phyloP scores from a whole-genome alignment of 108 stramenopile genomes.

The Bacterosira constricta region DNA sequence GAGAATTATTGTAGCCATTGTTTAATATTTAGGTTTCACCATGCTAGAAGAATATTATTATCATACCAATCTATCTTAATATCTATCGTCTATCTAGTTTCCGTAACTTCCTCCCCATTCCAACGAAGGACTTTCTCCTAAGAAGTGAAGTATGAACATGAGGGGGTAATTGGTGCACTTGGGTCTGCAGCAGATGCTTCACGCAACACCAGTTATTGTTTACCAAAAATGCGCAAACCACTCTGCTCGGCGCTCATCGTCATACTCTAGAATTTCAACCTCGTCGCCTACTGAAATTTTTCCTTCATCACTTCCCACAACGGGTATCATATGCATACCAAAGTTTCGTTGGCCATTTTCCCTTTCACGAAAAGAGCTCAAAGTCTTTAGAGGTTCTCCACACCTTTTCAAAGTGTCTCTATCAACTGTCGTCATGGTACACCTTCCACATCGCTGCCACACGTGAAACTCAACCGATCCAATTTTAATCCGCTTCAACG shows the following conservation, averaged over 20 bases:
- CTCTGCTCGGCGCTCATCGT: slow-evolving; percentile 6
- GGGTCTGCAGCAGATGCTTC: too few relatives aligned
- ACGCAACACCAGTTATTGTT: too few relatives aligned
- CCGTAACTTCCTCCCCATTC: too few relatives aligned
- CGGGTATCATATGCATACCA: slow-evolving; percentile 57
- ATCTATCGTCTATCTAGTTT: too few relatives aligned
- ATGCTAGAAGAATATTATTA: too few relatives aligned
- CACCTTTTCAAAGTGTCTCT: slow-evolving; percentile 45
- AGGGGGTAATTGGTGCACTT: too few relatives aligned
- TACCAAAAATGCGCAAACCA: too few relatives aligned
- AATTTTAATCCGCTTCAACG: slow-evolving; percentile 46
- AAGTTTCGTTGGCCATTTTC: slow-evolving; percentile 52
- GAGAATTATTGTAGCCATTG: too few relatives aligned
- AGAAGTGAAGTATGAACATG: too few relatives aligned
- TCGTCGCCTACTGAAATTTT: background rate
- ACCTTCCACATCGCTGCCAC: slow-evolving; percentile 64
- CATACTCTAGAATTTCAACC: slow-evolving; percentile 9
- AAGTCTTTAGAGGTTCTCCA: slow-evolving; percentile 49
- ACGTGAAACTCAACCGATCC: slow-evolving; percentile 47
- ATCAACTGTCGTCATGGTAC: slow-evolving; percentile 57
- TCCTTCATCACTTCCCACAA: background rate
- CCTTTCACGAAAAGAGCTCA: slow-evolving; percentile 55
- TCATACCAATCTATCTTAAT: too few relatives aligned
- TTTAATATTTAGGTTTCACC: too few relatives aligned
- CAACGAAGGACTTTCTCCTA: too few relatives aligned